Base-by-base conservation (phyloP, 208 protist species). In the Trypanosoma avium region DNA sequence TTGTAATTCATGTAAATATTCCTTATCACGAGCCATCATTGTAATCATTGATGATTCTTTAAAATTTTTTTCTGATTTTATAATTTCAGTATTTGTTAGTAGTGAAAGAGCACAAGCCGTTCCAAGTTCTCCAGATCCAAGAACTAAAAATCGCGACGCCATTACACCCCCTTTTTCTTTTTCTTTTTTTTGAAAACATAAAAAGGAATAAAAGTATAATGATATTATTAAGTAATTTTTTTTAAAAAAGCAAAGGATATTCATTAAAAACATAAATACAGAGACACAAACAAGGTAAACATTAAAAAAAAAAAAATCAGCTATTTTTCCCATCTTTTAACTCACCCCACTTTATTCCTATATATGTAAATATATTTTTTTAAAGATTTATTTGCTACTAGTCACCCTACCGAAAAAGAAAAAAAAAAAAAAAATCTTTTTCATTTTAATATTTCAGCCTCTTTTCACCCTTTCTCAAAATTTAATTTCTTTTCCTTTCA, bases 41-140 rank as follows among this genome's bases (percentile, higher is more conserved):
- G 63, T 61, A 17, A 76, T 63, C 22, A 42, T 26, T 19, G 52
- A 13, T 5, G 24, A 13, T 26, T 24, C 60, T n/a, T 17, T 32
- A 13, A 21, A 33, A 12, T 56, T 45, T 10, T 27, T 53, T 4
- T 10, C 40, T 26, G 5, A 10, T 22, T n/a, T n/a, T n/a, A n/a
- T n/a, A n/a, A n/a, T n/a, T n/a, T n/a, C n/a, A n/a, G 22, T 57
- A 54, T 49, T 65, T 12, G 84, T 75, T 15, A 73, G 67, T 13
- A 95, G 70, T 0, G 89, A 75, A 10, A 92, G 72, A 0, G 83
- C 77, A 49, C 86, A 92, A 5, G 89, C 89, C 22, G 63, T 80
- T 1, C 75, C 89, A 19, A 93, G 21, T 61, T 92, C 79, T 0
- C 89, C 89, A 0, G 75, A 70, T 10, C 89, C 89, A 10, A 95